A percentile compares a stretch with the other conserved stretches of the same genome.
These are phyloP conservation scores for Scheffersomyces illinoinensis DNA, from an alignment of 1,139 yeast species.

Conservation along the genomic window DNA sequence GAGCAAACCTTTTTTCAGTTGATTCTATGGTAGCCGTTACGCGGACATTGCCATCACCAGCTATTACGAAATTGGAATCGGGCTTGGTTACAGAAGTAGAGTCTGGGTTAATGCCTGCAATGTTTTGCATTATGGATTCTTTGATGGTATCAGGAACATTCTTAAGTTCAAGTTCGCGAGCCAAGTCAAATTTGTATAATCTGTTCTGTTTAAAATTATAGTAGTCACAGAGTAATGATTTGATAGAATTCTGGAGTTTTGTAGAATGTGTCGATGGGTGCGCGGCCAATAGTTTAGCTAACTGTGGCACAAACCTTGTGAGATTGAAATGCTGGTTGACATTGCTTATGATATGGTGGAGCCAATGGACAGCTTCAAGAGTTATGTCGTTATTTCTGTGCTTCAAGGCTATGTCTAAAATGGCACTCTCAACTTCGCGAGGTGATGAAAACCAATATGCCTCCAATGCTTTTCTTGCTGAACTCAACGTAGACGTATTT, in stretches of 20 bases:
- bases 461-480: constrained; percentile 60
- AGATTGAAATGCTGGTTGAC: constrained; percentile 37
- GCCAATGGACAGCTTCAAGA: constrained; percentile 41
- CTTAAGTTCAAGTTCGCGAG: constrained; percentile 45
- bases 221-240: constrained; percentile 25
- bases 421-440: constrained; percentile 48
- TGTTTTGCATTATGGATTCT: constrained; percentile 28
- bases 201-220: constrained; percentile 29
- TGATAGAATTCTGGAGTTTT: constrained; percentile 18
- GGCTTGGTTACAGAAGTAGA: neutral
- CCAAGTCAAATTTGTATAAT: constrained; percentile 44
- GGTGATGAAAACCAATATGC: constrained; percentile 72
- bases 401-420: constrained; percentile 54
- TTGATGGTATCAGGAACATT: constrained; percentile 32
- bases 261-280: constrained; percentile 5
- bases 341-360: constrained; percentile 29
- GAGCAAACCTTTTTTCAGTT: neutral
- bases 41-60: neutral
- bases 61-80: neutral
- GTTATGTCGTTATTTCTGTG: constrained; percentile 42
- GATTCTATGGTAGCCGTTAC: neutral
- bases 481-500: constrained; percentile 40
- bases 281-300: constrained; percentile 18
- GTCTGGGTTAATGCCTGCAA: constrained; percentile 19
- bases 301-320: constrained; percentile 25